Evolutionary conservation across 2,329 filamentous ascomycete species (phyloP).

Genomic region (Diaporthe caulivora): DNA sequence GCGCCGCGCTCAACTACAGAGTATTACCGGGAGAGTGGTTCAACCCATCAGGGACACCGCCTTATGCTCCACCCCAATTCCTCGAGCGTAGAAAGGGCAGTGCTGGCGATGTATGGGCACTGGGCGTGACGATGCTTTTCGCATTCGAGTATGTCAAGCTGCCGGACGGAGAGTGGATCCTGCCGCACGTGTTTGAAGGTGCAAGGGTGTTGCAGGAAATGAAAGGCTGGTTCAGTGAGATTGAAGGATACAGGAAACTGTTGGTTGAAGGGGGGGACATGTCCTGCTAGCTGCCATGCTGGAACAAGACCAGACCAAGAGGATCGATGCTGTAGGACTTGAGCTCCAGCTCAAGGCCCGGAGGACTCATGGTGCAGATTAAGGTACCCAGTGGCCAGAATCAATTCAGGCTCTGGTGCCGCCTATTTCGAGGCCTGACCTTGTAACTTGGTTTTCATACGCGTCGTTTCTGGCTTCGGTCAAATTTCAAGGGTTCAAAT

Average conservation of each 20-base stretch:
- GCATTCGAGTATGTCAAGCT: slow-evolving; percentile 32
- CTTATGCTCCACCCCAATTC: slow-evolving; percentile 39
- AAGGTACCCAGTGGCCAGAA: too few relatives aligned
- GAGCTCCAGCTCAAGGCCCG: not conserved
- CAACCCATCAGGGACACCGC: slow-evolving; percentile 39
- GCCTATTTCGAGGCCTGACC: too few relatives aligned
- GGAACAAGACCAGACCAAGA: not conserved
- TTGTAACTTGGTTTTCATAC: too few relatives aligned
- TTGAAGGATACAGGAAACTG: not conserved
- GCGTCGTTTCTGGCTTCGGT: too few relatives aligned
- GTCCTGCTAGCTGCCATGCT: slow-evolving; percentile 19
- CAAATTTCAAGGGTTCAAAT: too few relatives aligned
- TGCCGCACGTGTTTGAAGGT: slow-evolving; percentile 35
- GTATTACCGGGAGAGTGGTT: slow-evolving; percentile 26
- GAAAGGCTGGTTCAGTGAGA: not conserved
- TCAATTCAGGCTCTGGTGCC: too few relatives aligned
- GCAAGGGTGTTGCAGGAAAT: slow-evolving; percentile 4
- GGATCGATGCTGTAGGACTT: not conserved
- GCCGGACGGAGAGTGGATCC: slow-evolving; percentile 38
- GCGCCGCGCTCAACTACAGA: slow-evolving; percentile 36
- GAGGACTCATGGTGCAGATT: not conserved
- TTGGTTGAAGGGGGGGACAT: not conserved
- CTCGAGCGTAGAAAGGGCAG: slow-evolving; percentile 32
- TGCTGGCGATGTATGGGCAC: slow-evolving; percentile 39
- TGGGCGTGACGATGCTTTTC: slow-evolving; percentile 40